Percentiles rank a stretch among this genome's conserved stretches.
phyloP scores from a whole-genome alignment of 768 basidiomycete species.

The Chalciporus piperatus region DNA sequence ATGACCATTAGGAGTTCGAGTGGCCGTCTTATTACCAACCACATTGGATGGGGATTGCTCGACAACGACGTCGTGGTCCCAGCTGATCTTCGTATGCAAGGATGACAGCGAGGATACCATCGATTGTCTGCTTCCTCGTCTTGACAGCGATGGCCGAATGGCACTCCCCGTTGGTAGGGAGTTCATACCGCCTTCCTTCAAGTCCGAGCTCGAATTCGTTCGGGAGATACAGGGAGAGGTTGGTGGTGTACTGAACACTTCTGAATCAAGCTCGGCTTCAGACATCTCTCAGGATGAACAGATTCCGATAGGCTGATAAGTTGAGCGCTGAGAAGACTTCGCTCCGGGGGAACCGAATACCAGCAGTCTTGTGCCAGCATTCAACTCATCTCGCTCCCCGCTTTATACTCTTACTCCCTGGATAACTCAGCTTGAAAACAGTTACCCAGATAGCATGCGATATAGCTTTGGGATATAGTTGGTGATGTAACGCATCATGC shows the following conservation, averaged over 20 bases:
- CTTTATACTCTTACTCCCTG: constrained; percentile 23
- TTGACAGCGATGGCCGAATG: constrained; percentile 40
- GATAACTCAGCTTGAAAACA: constrained; percentile 12
- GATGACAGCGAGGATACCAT: constrained; percentile 18
- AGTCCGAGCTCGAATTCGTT: constrained; percentile 13
- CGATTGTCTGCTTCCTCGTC: constrained; percentile 32
- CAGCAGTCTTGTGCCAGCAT: constrained; percentile 4
- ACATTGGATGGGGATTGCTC: constrained; percentile 27
- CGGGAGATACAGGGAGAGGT: constrained; percentile 35
- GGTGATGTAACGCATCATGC: constrained; percentile 12
- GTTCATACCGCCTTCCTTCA: constrained; percentile 7
- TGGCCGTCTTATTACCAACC: constrained; percentile 18
- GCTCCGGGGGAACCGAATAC: constrained; percentile 2
- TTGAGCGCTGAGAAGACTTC: constrained; percentile 11
- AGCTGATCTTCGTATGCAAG: constrained; percentile 35
- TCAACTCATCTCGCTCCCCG: neutral
- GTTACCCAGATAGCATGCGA: constrained; percentile 30
- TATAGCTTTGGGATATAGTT: constrained; percentile 5
- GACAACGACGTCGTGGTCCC: constrained; percentile 35
- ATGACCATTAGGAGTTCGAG: neutral
- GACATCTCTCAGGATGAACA: constrained; percentile 24
- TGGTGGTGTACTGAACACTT: constrained; percentile 45
- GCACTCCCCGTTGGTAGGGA: constrained; percentile 9
- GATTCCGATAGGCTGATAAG: constrained; percentile 7
- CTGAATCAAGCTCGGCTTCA: constrained; percentile 32